These are phyloP conservation scores for Exutisphaerella laricina DNA, from an alignment of 2,329 filamentous ascomycete genomes.

Conservation along the genomic window DNA sequence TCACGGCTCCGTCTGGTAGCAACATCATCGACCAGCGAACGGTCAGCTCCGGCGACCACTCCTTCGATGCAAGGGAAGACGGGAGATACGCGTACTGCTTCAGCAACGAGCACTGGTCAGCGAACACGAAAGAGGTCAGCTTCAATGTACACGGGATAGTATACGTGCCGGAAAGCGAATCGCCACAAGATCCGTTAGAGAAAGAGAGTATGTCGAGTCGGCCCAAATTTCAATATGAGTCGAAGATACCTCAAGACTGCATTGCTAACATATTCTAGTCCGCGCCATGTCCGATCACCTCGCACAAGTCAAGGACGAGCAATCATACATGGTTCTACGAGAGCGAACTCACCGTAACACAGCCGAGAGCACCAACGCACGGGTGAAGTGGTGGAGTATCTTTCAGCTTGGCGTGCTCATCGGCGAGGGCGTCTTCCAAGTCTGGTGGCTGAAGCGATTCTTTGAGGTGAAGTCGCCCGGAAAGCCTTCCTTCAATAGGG, in stretches of 20 bases:
- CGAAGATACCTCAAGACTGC: too few relatives aligned
- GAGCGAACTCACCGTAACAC: slow-evolving; percentile 98
- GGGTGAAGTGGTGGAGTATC: slow-evolving; percentile 99
- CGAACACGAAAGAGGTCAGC: slow-evolving; percentile 93
- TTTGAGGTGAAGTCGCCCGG: slow-evolving; percentile 31
- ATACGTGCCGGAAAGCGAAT: slow-evolving; percentile 85
- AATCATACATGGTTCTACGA: slow-evolving; percentile 90
- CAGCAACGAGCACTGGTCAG: slow-evolving; percentile 97
- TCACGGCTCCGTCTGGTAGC: slow-evolving; percentile 69
- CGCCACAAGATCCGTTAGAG: slow-evolving; percentile 81
- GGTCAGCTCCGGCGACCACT: slow-evolving; percentile 86
- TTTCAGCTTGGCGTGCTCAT: slow-evolving; percentile 88
- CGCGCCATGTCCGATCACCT: slow-evolving; percentile 78
- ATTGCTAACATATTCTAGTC: slow-evolving; percentile 52
- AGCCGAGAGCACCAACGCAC: slow-evolving; percentile 92
- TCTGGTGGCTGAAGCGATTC: slow-evolving; percentile 99
- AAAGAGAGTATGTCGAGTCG: slow-evolving; percentile 79
- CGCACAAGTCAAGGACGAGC: slow-evolving; percentile 92
- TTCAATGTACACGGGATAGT: slow-evolving; percentile 99
- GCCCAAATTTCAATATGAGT: too few relatives aligned
- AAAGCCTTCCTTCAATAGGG: slow-evolving; percentile 26
- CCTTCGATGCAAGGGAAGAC: slow-evolving; percentile 77
- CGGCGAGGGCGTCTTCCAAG: slow-evolving; percentile 93
- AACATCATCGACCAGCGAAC: slow-evolving; percentile 75
- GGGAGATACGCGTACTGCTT: slow-evolving; percentile 97